Conservation (phyloP, 495 filamentous ascomycete species). For the Tuber magnatum region DNA sequence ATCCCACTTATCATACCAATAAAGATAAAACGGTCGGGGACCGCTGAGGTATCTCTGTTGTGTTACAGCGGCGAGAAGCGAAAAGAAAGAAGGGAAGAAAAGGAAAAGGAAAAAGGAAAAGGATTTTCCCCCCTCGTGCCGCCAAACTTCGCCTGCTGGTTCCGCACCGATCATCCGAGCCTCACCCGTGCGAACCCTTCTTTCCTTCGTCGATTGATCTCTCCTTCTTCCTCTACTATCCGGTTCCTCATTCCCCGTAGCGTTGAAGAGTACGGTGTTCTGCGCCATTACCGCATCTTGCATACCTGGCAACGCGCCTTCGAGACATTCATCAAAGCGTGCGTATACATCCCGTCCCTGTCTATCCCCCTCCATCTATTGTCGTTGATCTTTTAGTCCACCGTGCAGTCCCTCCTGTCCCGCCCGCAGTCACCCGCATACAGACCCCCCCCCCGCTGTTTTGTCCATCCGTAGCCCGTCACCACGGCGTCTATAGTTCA, state of each 20-base stretch:
- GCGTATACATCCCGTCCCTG: background rate
- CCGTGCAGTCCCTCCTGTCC: background rate
- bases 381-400: background rate
- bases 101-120: background rate
- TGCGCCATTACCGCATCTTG: background rate
- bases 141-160: background rate
- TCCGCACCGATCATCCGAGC: background rate
- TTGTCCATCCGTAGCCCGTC: slow-evolving; percentile 7
- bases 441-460: background rate
- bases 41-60: background rate
- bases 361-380: background rate
- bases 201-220: background rate
- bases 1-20: background rate
- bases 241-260: background rate
- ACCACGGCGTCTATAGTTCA: slow-evolving; percentile 21
- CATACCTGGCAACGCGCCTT: background rate
- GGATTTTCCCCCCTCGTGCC: background rate
- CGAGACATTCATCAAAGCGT: background rate
- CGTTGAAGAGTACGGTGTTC: background rate
- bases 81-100: background rate
- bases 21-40: background rate
- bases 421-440: background rate
- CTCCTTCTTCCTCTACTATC: background rate
- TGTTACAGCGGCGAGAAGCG: background rate
- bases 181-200: background rate